Conservation (phyloP, 768 basidiomycete genomes). For the Mycena crocata region DNA sequence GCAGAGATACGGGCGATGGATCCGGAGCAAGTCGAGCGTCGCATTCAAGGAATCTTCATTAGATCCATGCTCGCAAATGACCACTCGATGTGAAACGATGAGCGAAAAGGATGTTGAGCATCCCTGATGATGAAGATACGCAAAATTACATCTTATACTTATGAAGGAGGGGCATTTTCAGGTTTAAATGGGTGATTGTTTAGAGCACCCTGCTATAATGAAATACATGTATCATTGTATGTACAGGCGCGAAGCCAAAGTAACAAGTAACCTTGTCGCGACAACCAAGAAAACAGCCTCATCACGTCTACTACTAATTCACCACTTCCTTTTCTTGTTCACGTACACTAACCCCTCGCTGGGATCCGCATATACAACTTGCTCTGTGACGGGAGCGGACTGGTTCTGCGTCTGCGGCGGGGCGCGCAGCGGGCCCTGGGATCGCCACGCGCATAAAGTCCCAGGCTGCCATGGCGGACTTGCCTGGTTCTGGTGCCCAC, state of each 20-base stretch:
- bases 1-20: conserved; percentile 63
- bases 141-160: conserved; percentile 16
- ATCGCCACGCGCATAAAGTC: conserved; percentile 66
- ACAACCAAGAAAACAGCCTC: conserved; percentile 10
- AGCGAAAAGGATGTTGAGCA: conserved; percentile 26
- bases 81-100: conserved; percentile 23
- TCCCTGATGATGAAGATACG: conserved; percentile 11
- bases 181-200: conserved; percentile 9
- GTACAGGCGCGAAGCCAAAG: conserved; percentile 21
- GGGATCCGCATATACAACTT: conserved; percentile 40
- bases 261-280: conserved; percentile 17
- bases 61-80: conserved; percentile 17
- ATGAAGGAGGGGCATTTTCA: conserved; percentile 16
- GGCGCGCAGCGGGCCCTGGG: conserved; percentile 39
- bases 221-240: too few relatives aligned
- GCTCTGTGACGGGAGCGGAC: conserved; percentile 9
- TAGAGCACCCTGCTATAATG: conserved; percentile 7
- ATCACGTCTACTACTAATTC: conserved; percentile 14
- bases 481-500: conserved; percentile 59
- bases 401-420: conserved; percentile 1
- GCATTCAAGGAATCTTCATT: conserved; percentile 52
- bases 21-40: conserved; percentile 57
- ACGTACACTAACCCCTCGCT: conserved; percentile 38
- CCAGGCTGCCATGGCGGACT: conserved; percentile 62
- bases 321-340: conserved; percentile 39